Base-by-base conservation (phyloP, 768 basidiomycete genomes). In the Mycena crocata region DNA sequence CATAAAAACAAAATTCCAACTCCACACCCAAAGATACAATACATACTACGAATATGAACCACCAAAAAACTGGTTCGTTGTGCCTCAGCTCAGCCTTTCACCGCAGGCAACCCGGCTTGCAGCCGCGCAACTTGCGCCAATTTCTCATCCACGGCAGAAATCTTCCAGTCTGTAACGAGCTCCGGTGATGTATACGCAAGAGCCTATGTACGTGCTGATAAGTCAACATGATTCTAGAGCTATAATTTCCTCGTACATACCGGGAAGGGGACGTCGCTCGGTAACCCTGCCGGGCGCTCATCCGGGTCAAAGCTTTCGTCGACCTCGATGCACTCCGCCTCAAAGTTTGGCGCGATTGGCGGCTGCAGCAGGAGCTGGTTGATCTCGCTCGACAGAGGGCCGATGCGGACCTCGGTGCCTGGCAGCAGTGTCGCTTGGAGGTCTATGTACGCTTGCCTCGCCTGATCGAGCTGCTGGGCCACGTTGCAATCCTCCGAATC, bases 301-400 rank as follows among this genome's bases (percentile, higher is more conserved):
- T 31, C 14, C 28, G 49, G 28, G 30, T 50, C 21, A 30, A 50
- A 50, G 23, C 5, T 50, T 5, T 21, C n/a, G 49, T 50, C 49
- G 14, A 31, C 49, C 31, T 9, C 28, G 21, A 50, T 14, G 30
- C 49, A 50, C 28, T 50, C 49, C 19, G 49, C 49, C 49, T 50
- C 28, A 30, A 50, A 50, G 49, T 50, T 50, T 13, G 28, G 49
- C 49, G 49, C 49, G 23, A 31, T 30, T n/a, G 49, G 49, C 8
- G 49, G 49, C 49, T 50, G 49, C 5, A 50, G 13, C 12, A 50
- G 49, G 28, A 50, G 49, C 49, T 50, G 49, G 23, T 50, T 50
- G 28, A 31, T 30, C 12, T 30, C 7, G 5, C 28, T 19, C 13
- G 46, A 26, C 9, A 50, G 49, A 15, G 28, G 49, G 28, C 49